Base-by-base conservation (phyloP, 306 rosid species). In the Pyrus pyrifolia region DNA sequence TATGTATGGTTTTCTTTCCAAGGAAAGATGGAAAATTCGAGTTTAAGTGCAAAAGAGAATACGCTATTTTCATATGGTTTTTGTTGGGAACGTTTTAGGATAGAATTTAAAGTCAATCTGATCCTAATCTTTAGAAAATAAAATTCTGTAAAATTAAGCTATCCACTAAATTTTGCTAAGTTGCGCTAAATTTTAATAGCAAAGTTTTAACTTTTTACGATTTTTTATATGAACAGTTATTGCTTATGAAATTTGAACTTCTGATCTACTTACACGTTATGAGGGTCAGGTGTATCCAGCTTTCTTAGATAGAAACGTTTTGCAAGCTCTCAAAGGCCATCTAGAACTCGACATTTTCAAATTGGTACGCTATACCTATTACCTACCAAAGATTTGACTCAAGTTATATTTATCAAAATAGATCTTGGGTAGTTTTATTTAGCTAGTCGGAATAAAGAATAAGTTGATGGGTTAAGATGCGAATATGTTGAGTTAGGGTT, bases 101-200 rank as follows among this genome's bases (percentile, higher is more conserved):
- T 0, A 46, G 2, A 46, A 46, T 46, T 14, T 0, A 17, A 46
- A 1, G 52, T 14, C 2, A 46, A 13, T 46, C 5, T 14, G 19
- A 46, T 46, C 18, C 15, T 18, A 46, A 46, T 6, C 52, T 46
- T 46, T 2, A 35, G 6, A 35, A 2, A 35, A 35, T 6, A 35
- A 6, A 6, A 1, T 6, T 35, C 27, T 35, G 0, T 35, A 2
- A 35, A 8, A 2, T 35, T 35, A 1, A 8, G 9, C 8, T 35
- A 6, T 2, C 6, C 2, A 35, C 1, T 6, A 8, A 35, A 35
- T 0, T 35, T 35, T 35, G 9, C 0, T 35, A 0, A 2, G 1
- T 35, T 8, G 0, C 40, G 1, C 8, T 35, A 2, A 5, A 23
- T 46, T 17, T 45, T 69, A 25, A 45, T 69, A 40, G 1, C 1